Evolutionary conservation across 2,329 filamentous ascomycete genomes (phyloP), one percentile per base, ranked within the genome.

Genomic region (Pseudocercospora fijiensis): DNA sequence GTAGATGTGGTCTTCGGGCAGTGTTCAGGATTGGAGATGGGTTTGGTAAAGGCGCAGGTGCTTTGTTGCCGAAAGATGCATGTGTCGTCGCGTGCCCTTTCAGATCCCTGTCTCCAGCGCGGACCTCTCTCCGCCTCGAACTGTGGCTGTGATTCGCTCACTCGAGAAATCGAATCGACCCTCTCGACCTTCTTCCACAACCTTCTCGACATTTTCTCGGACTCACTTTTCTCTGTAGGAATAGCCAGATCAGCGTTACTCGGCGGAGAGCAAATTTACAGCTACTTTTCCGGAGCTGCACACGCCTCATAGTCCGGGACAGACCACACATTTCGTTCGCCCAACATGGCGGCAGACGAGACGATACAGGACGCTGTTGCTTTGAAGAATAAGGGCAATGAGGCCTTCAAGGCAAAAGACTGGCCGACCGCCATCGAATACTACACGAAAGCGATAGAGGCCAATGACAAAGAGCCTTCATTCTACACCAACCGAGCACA

Each of bases 401-500:
- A 93, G 75, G 92, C 92, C 59, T 98, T 98, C 79, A 87, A 88
- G 62, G 83, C 87, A 30, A 92, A 96, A 74, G 90, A 98, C 81
- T 99, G 91, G 90, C 86, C 85, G 10, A 81, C 84, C 2, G 95
- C 95, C 7, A 84, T 96, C 67, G 88, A 93, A 1, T 87, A 88
- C 70, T 99, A 99, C 78, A 87, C 87, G 61, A 86, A 96, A 79
- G 70, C 70, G 33, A 65, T 65, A n/a, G 63, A 62, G 20, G 61
- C 61, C 37, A 58, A 65, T 45, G 55, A 33, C 37, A 49, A 41
- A 8, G 90, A 98, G 74, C 90, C 93, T 6, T 90, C 93, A 0
- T 98, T 93, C 81, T 98, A 88, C 80, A 92, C 91, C 72, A 99
- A 99, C 80, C 86, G 95, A 76, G 95, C 95, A 20, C 94, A 97